Conservation (phyloP, 129 eudicot species). For the Flaveria ramosissima region DNA sequence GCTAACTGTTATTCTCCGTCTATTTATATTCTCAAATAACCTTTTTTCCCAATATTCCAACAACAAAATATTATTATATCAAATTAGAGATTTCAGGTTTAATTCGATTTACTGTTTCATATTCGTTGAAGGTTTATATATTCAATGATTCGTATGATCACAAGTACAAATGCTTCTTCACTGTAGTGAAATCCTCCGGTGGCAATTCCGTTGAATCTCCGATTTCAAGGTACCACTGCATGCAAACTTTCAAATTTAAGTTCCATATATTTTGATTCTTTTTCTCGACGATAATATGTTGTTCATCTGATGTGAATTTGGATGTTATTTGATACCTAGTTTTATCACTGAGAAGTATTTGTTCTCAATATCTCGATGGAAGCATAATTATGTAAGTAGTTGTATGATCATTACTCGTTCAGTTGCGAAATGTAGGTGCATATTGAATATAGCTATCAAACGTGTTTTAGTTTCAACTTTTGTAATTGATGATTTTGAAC, state of each 20-base stretch:
- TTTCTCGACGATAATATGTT: constrained; percentile 6
- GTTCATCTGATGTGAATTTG: not conserved
- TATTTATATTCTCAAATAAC: too few species aligned
- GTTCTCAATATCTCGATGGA: too few species aligned
- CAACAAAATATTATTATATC: too few species aligned
- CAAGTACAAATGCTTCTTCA: not conserved
- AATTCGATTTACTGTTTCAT: not conserved
- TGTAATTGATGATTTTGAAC: too few species aligned
- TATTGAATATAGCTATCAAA: too few species aligned
- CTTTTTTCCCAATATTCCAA: too few species aligned
- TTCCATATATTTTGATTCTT: not conserved
- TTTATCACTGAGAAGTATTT: too few species aligned
- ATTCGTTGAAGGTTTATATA: constrained; percentile 20
- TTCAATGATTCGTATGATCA: constrained; percentile 2
- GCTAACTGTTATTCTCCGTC: too few species aligned
- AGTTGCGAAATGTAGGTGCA: too few species aligned
- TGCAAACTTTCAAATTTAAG: not conserved
- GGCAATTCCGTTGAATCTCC: constrained; percentile 24
- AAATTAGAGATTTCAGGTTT: not conserved
- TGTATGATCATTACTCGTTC: too few species aligned
- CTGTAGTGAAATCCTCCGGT: constrained; percentile 11
- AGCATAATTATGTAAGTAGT: too few species aligned
- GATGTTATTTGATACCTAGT: not conserved
- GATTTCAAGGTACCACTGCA: not conserved
- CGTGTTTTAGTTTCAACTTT: too few species aligned